Evolutionary conservation across 1,284 basidiomycete genomes (phyloP), one percentile per base, ranked within the genome.

Genomic region (Naganishia albida): DNA sequence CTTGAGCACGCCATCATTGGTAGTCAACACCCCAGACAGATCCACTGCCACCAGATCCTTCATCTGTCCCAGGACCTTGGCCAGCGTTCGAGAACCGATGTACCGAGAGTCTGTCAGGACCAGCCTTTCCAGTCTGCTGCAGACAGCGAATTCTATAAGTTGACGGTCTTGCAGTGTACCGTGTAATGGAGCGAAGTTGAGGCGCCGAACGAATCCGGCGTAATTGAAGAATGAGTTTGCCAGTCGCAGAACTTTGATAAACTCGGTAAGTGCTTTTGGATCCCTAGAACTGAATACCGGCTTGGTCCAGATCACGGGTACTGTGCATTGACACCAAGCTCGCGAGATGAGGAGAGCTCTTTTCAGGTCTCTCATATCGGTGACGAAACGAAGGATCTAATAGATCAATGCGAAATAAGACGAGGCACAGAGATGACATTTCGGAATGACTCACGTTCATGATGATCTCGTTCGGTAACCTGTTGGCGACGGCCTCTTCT

Each of bases 251-350:
- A 74, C 69, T 15, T 74, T 68, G 13, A 72, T 65, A 20, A 56
- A 43, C 15, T 54, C 66, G 28, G 59, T 50, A 38, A 50, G 34
- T 15, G 55, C 39, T 43, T 51, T 51, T 84, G 49, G 88, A 88
- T 57, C 84, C 82, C 66, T 87, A 83, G 67, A 85, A 85, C 63
- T 85, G 82, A 74, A 95, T 87, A 63, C 83, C 83, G 18, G 95
- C 94, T 72, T 91, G 78, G 94, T 89, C 95, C 95, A 99, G 23
- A 99, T 84, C 20, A 98, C 84, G 77, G 97, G 93, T 62, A 95
- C 93, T 8, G 92, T 88, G 77, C 93, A 95, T 73, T 94, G 87
- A 81, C 93, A 97, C 94, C 96, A 99, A 15, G 87, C 84, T 65
- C 91, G 87, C 42, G 88, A 93, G 39, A 98, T 94, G 63, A 89